Percentiles rank a stretch among this genome's conserved stretches.
Evolutionary conservation across 306 rosid species (phyloP).

Genomic region (Corylus americana): DNA sequence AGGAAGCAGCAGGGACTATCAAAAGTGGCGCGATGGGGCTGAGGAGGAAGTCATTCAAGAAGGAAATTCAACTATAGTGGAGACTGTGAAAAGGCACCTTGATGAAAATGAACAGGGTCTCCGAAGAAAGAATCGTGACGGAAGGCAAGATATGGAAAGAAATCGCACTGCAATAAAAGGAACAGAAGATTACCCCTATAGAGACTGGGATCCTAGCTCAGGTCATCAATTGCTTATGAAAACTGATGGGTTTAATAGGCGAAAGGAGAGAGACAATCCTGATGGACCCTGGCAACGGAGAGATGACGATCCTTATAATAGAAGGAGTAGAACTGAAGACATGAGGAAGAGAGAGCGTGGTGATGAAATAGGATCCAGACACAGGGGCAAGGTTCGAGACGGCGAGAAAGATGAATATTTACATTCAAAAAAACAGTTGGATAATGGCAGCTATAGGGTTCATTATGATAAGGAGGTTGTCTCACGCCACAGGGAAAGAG

Average conservation of each 20-base stretch:
- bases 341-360: conserved; percentile 79
- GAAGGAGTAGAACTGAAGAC: conserved; percentile 78
- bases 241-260: conserved; percentile 71
- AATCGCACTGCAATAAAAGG: conserved; percentile 56
- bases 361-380: conserved; percentile 58
- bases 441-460: conserved; percentile 81
- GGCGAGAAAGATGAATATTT: conserved; percentile 70
- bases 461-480: conserved; percentile 80
- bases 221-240: conserved; percentile 60
- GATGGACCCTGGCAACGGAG: conserved; percentile 72
- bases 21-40: conserved; percentile 65
- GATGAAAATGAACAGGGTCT: conserved; percentile 69
- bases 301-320: conserved; percentile 78
- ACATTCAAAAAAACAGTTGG: conserved; percentile 65
- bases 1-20: conserved; percentile 83
- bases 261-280: conserved; percentile 74
- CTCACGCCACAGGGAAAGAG: conserved; percentile 83
- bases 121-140: conserved; percentile 58
- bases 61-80: conserved; percentile 54
- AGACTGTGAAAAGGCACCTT: conserved; percentile 46
- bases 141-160: conserved; percentile 71
- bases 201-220: conserved; percentile 71
- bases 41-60: conserved; percentile 94
- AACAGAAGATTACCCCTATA: conserved; percentile 65
- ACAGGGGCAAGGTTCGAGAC: conserved; percentile 73